Evolutionary conservation across 2,329 filamentous ascomycete species (phyloP), one percentile per base, ranked within the genome.

Genomic region (Diaporthe humulicola): DNA sequence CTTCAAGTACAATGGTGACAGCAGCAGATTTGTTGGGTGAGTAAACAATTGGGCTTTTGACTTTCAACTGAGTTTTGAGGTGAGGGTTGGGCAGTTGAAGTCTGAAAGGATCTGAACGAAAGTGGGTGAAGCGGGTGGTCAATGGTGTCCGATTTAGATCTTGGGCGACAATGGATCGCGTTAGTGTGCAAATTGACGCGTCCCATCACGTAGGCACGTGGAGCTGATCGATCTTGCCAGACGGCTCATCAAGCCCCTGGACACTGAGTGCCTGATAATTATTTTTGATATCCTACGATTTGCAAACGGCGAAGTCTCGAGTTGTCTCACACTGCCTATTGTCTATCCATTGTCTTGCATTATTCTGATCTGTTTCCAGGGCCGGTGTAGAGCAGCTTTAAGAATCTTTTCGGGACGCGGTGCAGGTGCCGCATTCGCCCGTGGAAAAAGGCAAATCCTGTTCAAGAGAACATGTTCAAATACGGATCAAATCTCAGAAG

Each of bases 1-100:
- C 48, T 69, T 54, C 33, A 25, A 69, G 33, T 40, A 69, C 64
- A 69, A 38, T 54, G 40, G 71, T 70, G 60, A 42, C 70, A 54
- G 38, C 25, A 61, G n/a, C 8, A 28, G 45, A 15, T 15, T 42
- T 22, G 4, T 0, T n/a, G 33, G 38, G 19, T 42, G 28, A 4
- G 42, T 33, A 30, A n/a, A 54, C 30, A 38, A n/a, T 30, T 33
- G 36, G 17, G 54, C 9, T 71, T n/a, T 57, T 22, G 56, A 25
- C 10, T 25, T 17, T 28, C 45, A 64, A 33, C n/a, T 6, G 33
- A 15, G 12, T 54, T 45, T 50, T 38, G 42, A 28, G n/a, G 10
- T 12, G 70, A n/a, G 19, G 54, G 7, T 40, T 42, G 54, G 36
- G 40, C 19, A 58, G 56, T 22, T 14, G n/a, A 40, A 12, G 25